Evolutionary conservation across 2,329 filamentous ascomycete genomes (phyloP).

Genomic region (Seiridium cupressi): DNA sequence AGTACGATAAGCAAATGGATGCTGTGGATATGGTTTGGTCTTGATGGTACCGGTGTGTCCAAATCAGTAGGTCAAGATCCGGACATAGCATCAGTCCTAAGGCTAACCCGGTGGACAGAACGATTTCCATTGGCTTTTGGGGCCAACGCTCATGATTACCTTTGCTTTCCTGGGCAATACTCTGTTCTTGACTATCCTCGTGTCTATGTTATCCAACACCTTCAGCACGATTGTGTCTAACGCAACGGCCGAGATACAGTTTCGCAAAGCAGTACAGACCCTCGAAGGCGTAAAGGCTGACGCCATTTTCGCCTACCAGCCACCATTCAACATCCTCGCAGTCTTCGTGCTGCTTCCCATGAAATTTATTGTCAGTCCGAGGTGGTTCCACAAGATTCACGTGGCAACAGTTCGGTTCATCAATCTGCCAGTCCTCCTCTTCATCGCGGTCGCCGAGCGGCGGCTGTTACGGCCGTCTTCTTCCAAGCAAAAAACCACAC

Average conservation of each 20-base stretch:
- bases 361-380: constrained; percentile 73
- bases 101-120: constrained; percentile 27
- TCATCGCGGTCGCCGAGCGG: constrained; percentile 71
- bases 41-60: constrained; percentile 69
- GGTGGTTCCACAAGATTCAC: constrained; percentile 91
- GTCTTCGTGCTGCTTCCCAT: constrained; percentile 72
- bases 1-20: constrained; percentile 83
- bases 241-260: constrained; percentile 80
- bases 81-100: neutral
- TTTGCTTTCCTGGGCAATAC: constrained; percentile 88
- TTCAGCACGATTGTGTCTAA: constrained; percentile 77
- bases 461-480: constrained; percentile 58
- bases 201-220: constrained; percentile 83
- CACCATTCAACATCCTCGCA: constrained; percentile 80
- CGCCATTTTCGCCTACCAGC: constrained; percentile 78
- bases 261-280: constrained; percentile 75
- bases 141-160: constrained; percentile 75
- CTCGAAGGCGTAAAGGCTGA: constrained; percentile 85
- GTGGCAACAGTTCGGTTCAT: constrained; percentile 71
- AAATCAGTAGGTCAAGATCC: constrained; percentile 40
- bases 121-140: constrained; percentile 77
- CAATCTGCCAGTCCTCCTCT: constrained; percentile 71
- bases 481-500: constrained; percentile 13
- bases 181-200: constrained; percentile 82
- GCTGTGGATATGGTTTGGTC: constrained; percentile 89